Evolutionary conservation across 129 eudicot genomes (phyloP).

Genomic region (carrot (Daucus carota)): DH1_v3.0 NC_030381.2:49884001-49884500

Average conservation of each 20-base stretch:
- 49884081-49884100: not conserved
- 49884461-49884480: slow-evolving; percentile 13
- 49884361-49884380: slow-evolving; percentile 62
- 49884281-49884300: not conserved
- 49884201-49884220: slow-evolving; percentile 73
- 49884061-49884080: not conserved
- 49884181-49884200: slow-evolving; percentile 76
- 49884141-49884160: slow-evolving; percentile 80
- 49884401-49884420: slow-evolving; percentile 74
- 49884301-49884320: not conserved
- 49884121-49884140: slow-evolving; percentile 63
- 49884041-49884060: not conserved
- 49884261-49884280: not conserved
- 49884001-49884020: not conserved
- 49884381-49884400: slow-evolving; percentile 82
- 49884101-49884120: slow-evolving; percentile 3
- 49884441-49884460: slow-evolving; percentile 98
- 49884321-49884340: slow-evolving; percentile 49
- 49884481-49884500: not conserved
- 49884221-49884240: slow-evolving; percentile 49
- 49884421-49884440: slow-evolving; percentile 76
- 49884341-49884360: slow-evolving; percentile 51
- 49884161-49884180: slow-evolving; percentile 64
- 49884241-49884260: slow-evolving; percentile 28
- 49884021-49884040: not conserved